phyloP scores from a whole-genome alignment of 257 asterid genomes.

The Solanum ossicruentum region DNA sequence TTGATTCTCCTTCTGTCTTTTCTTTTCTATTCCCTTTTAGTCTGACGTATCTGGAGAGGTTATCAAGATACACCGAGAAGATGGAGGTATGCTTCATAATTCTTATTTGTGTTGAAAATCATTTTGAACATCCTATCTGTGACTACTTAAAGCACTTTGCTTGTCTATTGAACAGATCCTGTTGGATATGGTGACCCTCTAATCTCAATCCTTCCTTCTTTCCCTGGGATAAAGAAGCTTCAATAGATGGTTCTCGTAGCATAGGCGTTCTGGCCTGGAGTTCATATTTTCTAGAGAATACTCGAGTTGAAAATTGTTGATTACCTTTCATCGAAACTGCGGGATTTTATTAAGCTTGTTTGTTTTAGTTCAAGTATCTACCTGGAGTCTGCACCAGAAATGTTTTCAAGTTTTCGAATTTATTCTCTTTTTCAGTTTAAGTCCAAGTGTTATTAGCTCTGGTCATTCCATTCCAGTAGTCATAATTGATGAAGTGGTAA shows the following conservation, averaged over 20 bases:
- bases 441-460: neutral
- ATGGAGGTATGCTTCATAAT: constrained; percentile 52
- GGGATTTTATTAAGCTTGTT: neutral
- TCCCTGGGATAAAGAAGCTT: constrained; percentile 68
- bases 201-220: constrained; percentile 71
- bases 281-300: neutral
- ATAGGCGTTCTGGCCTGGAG: neutral
- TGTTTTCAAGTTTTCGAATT: neutral
- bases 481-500: neutral
- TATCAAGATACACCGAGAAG: constrained; percentile 49
- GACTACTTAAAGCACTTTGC: neutral
- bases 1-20: neutral
- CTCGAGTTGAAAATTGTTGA: neutral
- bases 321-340: neutral
- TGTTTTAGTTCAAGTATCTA: neutral
- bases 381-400: neutral
- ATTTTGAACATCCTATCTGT: neutral
- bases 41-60: constrained; percentile 73
- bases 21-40: constrained; percentile 18
- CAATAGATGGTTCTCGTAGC: neutral
- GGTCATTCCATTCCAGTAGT: neutral
- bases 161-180: constrained; percentile 31
- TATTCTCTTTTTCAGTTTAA: neutral
- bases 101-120: neutral
- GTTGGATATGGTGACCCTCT: constrained; percentile 85